Conservation (phyloP, 495 filamentous ascomycete genomes). For the Hamigera avellanea region DNA sequence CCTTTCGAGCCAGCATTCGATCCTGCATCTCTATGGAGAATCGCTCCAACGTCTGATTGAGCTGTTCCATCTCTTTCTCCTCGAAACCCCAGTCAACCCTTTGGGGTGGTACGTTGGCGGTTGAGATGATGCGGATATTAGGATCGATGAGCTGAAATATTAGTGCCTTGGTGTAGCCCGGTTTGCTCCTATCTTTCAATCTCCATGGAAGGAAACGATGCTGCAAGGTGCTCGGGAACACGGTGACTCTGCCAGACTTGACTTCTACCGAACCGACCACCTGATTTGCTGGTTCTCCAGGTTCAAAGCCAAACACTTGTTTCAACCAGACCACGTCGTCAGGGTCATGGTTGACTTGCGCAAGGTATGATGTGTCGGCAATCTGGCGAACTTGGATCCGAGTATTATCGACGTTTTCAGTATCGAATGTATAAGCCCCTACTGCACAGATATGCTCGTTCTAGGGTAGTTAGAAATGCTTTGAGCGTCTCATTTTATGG, state of each 20-base stretch:
- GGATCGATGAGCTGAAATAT: slow-evolving; percentile 47
- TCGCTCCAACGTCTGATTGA: slow-evolving; percentile 8
- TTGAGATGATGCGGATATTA: slow-evolving; percentile 38
- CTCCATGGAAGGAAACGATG: slow-evolving; percentile 33
- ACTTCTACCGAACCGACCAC: slow-evolving; percentile 14
- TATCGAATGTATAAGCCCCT: slow-evolving; percentile 12
- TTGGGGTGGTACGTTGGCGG: slow-evolving; percentile 46
- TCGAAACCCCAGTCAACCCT: slow-evolving; percentile 25
- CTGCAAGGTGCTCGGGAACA: slow-evolving; percentile 31
- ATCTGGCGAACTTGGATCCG: slow-evolving; percentile 18
- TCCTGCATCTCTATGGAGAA: slow-evolving; percentile 20
- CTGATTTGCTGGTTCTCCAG: slow-evolving; percentile 21
- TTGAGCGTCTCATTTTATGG: too few relatives aligned
- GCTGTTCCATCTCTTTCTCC: slow-evolving; percentile 2
- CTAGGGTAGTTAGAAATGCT: slow-evolving; percentile 4
- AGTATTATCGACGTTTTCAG: slow-evolving; percentile 14
- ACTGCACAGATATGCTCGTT: slow-evolving; percentile 32
- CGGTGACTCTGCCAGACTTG: slow-evolving; percentile 12
- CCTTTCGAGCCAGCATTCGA: slow-evolving; percentile 12
- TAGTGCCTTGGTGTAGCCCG: slow-evolving; percentile 34
- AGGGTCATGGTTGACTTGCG: slow-evolving; percentile 19
- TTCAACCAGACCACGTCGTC: slow-evolving; percentile 17
- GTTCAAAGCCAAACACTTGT: slow-evolving; percentile 23
- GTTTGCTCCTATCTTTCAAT: slow-evolving; percentile 35
- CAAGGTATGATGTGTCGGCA: slow-evolving; percentile 13